Base-by-base conservation (phyloP, 768 basidiomycete genomes). In the Kwoniella heveanensis region DNA sequence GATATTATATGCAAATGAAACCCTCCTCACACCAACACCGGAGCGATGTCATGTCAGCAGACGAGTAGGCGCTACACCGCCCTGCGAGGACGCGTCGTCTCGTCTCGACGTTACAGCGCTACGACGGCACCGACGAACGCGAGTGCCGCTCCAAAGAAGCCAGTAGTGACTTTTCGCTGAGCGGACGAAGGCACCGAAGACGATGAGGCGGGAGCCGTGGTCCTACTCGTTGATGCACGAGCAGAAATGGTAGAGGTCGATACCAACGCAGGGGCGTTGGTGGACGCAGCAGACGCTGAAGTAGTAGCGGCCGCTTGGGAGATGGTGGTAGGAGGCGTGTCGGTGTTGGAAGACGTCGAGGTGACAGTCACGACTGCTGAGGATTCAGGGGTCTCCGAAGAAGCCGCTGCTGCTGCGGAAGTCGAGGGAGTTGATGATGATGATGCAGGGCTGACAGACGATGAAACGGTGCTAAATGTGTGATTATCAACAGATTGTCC, bases 401-500 rank as follows among this genome's bases (percentile, higher is more conserved):
- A 36, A 36, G 39, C 39, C 10, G 39, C 39, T 9, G 39, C 39
- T 44, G 39, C 39, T 44, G 39, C 39, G 8, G 39, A 9, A 3
- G 39, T 3, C 19, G 39, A 44, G 32, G 32, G 32, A 17, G 58
- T 19, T n/a, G 50, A 27, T 5, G 58, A 29, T 29, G 58, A 29
- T 10, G 58, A 50, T 44, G 49, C 50, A 60, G 58, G 58, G 50
- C 44, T 22, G 12, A 22, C 4, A 9, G 57, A 25, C 19, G 57
- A 58, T n/a, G 57, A 50, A 58, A 57, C 56, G 37, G 44, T 29
- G 37, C 57, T 58, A 58, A 57, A 44, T n/a, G 30, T 22, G 22
- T 21, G 32, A 50, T 58, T 32, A 21, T 21, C 52, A 54, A 50
- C 46, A 30, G 26, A 21, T 48, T 47, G n/a, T n/a, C n/a, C n/a